phyloP scores from a whole-genome alignment of 2,329 filamentous ascomycete species.

The Aspergillus sclerotialis region DNA sequence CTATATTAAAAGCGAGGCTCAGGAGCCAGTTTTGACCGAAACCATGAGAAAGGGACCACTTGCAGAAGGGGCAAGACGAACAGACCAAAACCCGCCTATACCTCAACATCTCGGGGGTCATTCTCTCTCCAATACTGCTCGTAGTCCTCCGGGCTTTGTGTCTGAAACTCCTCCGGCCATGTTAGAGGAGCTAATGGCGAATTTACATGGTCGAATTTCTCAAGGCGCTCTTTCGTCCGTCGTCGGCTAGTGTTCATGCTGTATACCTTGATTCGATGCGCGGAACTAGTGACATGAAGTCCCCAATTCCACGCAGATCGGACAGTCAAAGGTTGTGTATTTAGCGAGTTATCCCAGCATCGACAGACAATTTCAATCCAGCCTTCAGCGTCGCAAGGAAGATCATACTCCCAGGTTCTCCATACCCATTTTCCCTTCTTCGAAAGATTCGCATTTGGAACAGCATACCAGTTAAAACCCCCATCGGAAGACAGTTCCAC shows the following conservation, averaged over 20 bases:
- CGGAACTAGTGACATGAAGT: constrained; percentile 32
- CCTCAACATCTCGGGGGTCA: no score
- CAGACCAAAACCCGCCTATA: no score
- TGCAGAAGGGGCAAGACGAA: no score
- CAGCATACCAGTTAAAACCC: constrained; percentile 58
- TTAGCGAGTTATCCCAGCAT: constrained; percentile 57
- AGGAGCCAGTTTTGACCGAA: no score
- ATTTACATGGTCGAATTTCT: constrained; percentile 22
- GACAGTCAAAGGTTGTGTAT: constrained; percentile 53
- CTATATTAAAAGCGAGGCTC: no score
- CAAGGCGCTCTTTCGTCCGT: constrained; percentile 20
- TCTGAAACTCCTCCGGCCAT: no score
- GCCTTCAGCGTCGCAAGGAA: constrained; percentile 57
- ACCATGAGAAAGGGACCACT: no score
- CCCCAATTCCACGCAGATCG: constrained; percentile 47
- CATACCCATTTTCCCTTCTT: constrained; percentile 58
- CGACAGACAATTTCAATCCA: constrained; percentile 55
- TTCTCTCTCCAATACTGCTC: no score
- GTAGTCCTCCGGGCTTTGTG: no score
- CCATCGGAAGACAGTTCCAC: constrained; percentile 60
- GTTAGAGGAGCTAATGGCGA: constrained; percentile 27
- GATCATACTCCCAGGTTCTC: constrained; percentile 56
- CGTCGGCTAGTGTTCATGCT: constrained; percentile 26
- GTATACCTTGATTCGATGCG: constrained; percentile 33
- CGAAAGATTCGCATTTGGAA: constrained; percentile 54